These are phyloP conservation scores for Aegilops tauschii DNA, from an alignment of 176 grass and related monocot genomes.

Conservation along the genomic window DNA sequence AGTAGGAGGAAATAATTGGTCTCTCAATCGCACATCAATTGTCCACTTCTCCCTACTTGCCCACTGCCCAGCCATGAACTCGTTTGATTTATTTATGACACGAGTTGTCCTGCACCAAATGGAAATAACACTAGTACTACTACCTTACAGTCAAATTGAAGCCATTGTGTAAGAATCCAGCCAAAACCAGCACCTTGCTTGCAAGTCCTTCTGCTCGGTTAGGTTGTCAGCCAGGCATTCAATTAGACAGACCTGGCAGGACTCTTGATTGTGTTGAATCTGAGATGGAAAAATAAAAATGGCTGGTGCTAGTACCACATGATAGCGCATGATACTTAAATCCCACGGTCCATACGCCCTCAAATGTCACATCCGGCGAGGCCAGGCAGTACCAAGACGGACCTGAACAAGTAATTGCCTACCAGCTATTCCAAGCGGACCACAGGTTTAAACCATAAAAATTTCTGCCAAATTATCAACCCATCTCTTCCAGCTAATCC, in stretches of 20 bases:
- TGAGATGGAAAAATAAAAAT: slow-evolving; percentile 37
- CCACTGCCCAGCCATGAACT: neutral
- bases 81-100: neutral
- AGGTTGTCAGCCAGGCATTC: slow-evolving; percentile 44
- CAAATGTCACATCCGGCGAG: slow-evolving; percentile 33
- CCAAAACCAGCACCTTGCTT: slow-evolving; percentile 49
- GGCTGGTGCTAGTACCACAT: slow-evolving; percentile 21
- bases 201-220: slow-evolving; percentile 40
- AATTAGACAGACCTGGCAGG: slow-evolving; percentile 44
- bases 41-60: neutral
- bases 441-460: slow-evolving; percentile 23
- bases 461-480: slow-evolving; percentile 28
- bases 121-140: neutral
- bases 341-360: slow-evolving; percentile 36
- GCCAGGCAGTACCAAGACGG: slow-evolving; percentile 18
- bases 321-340: slow-evolving; percentile 42
- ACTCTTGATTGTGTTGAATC: slow-evolving; percentile 66
- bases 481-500: slow-evolving; percentile 33
- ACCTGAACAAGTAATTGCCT: slow-evolving; percentile 44
- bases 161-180: slow-evolving; percentile 45
- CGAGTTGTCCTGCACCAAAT: slow-evolving; percentile 27
- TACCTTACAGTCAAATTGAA: slow-evolving; percentile 41
- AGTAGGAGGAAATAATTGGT: slow-evolving; percentile 8
- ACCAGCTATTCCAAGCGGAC: slow-evolving; percentile 45
- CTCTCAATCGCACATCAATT: neutral